A percentile compares a stretch with the other conserved stretches of the same genome.
These are phyloP conservation scores for Dipodascus albidus DNA, from an alignment of 805 yeast genomes.

Conservation along the genomic window DNA sequence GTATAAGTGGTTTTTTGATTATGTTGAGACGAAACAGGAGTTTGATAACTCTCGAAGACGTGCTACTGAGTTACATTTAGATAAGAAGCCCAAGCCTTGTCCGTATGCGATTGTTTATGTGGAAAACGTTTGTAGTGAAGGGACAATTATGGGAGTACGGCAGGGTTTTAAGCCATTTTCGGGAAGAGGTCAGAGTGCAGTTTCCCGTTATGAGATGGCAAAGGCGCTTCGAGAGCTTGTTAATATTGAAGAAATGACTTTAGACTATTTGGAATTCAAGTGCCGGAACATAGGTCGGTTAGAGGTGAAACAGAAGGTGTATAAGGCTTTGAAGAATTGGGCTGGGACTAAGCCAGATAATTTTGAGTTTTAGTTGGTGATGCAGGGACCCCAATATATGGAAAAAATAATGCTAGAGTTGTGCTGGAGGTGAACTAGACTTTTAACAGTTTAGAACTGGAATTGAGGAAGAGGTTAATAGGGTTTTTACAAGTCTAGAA, in stretches of 20 bases:
- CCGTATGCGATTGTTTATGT: constrained; percentile 8
- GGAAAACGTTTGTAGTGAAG: constrained; percentile 8
- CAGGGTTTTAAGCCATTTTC: constrained; percentile 18
- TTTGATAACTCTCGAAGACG: background rate
- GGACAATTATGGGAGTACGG: constrained; percentile 17
- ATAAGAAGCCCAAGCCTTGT: constrained; percentile 9
- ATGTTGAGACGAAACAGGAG: background rate
- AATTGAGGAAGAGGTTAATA: no score
- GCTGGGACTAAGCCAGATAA: background rate
- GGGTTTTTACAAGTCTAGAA: no score
- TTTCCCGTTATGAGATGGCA: constrained; percentile 10
- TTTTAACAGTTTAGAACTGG: no score
- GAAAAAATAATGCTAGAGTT: no score
- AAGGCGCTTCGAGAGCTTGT: background rate
- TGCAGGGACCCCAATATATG: background rate
- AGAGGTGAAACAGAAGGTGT: background rate
- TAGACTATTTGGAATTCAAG: background rate
- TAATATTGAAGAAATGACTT: no score
- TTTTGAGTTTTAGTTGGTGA: background rate
- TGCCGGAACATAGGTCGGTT: background rate
- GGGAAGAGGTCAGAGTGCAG: constrained; percentile 14
- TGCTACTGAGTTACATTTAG: background rate
- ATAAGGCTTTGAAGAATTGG: background rate
- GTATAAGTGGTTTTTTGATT: background rate
- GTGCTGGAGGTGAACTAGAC: no score